These are phyloP conservation scores for Ascochyta koolunga DNA, from an alignment of 2,329 filamentous ascomycete species.

Conservation along the genomic window DNA sequence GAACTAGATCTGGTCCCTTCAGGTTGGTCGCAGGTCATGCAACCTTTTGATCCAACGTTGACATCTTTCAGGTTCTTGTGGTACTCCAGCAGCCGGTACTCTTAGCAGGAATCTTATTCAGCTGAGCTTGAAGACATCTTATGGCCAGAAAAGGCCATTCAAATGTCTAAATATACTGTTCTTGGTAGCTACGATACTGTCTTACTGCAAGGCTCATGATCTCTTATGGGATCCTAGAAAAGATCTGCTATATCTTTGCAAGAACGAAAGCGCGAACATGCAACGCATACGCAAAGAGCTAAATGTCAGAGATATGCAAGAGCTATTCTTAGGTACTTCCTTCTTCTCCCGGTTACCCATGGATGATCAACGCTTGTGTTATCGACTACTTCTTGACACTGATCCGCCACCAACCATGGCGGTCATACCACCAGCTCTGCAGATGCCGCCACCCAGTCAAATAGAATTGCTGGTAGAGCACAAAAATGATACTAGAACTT, in stretches of 20 bases:
- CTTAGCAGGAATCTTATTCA: constrained; percentile 34
- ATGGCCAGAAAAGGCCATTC: constrained; percentile 32
- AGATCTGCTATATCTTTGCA: constrained; percentile 39
- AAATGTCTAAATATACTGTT: constrained; percentile 41
- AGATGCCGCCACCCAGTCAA: not conserved
- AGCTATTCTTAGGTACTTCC: constrained; percentile 35
- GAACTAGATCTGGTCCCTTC: constrained; percentile 42
- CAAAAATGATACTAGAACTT: constrained; percentile 1
- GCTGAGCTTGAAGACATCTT: constrained; percentile 29
- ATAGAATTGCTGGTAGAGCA: not conserved
- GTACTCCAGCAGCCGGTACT: constrained; percentile 34
- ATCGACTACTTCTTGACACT: constrained; percentile 30
- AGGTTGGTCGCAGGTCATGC: constrained; percentile 19
- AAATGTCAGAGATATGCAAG: constrained; percentile 29
- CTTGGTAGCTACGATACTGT: constrained; percentile 33
- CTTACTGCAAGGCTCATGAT: constrained; percentile 32
- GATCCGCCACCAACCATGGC: constrained; percentile 33
- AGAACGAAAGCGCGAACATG: constrained; percentile 32
- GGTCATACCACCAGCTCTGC: constrained; percentile 26
- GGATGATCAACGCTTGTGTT: constrained; percentile 37
- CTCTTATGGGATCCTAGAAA: constrained; percentile 39
- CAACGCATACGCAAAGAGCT: constrained; percentile 31
- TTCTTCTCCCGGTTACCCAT: constrained; percentile 31
- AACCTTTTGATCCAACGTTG: not conserved
- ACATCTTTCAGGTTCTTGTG: constrained; percentile 15